Percentiles rank a stretch among this genome's conserved stretches.
These are phyloP conservation scores for Corchorus olitorius DNA, from an alignment of 345 rosid genomes.

Conservation along the genomic window DNA sequence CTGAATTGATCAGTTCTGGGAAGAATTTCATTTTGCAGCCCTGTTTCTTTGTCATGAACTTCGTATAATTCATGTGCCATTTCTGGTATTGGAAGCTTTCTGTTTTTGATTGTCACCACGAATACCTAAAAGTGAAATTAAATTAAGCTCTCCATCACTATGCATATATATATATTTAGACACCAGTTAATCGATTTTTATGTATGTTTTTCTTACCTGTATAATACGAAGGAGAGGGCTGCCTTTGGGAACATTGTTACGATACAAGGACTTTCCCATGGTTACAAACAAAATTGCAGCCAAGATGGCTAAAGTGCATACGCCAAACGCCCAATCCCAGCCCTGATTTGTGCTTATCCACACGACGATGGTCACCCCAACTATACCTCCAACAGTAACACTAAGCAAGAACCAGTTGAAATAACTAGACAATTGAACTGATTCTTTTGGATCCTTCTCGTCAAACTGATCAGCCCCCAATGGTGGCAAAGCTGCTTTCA, in stretches of 20 bases:
- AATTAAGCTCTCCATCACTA: no score
- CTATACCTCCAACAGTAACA: slow-evolving; percentile 43
- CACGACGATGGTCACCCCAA: slow-evolving; percentile 53
- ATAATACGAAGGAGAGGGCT: slow-evolving; percentile 49
- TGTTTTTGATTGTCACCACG: slow-evolving; percentile 45
- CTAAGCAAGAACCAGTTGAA: slow-evolving; percentile 73
- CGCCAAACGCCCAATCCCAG: slow-evolving; percentile 58
- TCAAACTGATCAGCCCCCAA: slow-evolving; percentile 73
- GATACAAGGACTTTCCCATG: slow-evolving; percentile 57
- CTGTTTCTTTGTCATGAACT: slow-evolving; percentile 43
- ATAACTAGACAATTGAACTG: slow-evolving; percentile 46
- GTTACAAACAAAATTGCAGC: slow-evolving; percentile 31
- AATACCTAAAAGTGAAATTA: slow-evolving; percentile 24
- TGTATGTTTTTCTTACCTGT: slow-evolving; percentile 37
- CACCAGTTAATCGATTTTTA: no score
- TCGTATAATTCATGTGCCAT: slow-evolving; percentile 46
- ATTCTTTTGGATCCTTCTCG: slow-evolving; percentile 45
- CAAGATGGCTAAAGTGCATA: slow-evolving; percentile 36
- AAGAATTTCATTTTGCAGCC: slow-evolving; percentile 38
- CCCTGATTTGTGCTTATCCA: slow-evolving; percentile 56
- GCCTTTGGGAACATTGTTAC: slow-evolving; percentile 45
- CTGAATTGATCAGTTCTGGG: slow-evolving; percentile 56
- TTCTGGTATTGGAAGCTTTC: slow-evolving; percentile 45
- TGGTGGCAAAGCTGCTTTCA: slow-evolving; percentile 55
- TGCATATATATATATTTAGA: no score